These are phyloP conservation scores for Psilocybe cyanescens DNA, from an alignment of 768 basidiomycete genomes.

Conservation along the genomic window DNA sequence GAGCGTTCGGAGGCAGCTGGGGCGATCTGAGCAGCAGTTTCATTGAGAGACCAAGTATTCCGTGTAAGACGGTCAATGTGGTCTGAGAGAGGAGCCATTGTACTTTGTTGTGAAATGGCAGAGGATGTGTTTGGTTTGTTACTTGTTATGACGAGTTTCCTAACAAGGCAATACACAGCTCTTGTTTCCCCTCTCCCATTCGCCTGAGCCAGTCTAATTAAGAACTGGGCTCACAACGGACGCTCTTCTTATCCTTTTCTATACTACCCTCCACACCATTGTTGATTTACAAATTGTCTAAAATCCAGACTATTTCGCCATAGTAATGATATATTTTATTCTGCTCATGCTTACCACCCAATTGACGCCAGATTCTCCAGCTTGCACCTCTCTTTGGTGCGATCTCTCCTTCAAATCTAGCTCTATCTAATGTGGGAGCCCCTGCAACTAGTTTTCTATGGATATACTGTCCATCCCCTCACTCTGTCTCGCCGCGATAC, in stretches of 20 bases:
- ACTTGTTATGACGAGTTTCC: conserved; percentile 15
- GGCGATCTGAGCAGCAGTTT: conserved; percentile 40
- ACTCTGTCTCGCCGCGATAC: conserved; percentile 77
- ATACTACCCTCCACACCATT: background rate
- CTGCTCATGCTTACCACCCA: background rate
- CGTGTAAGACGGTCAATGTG: conserved; percentile 68
- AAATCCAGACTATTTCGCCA: background rate
- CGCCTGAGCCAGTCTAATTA: background rate
- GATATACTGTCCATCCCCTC: conserved; percentile 88
- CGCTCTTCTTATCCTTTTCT: conserved; percentile 9
- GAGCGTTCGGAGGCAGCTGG: conserved; percentile 24
- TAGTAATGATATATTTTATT: background rate
- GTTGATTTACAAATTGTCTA: background rate
- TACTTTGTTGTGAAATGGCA: conserved; percentile 7
- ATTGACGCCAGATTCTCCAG: background rate
- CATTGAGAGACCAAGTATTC: conserved; percentile 55
- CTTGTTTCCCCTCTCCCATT: conserved; percentile 9
- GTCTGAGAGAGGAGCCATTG: conserved; percentile 63
- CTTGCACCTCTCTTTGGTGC: conserved; percentile 2
- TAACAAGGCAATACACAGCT: conserved; percentile 16
- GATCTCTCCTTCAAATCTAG: conserved; percentile 16
- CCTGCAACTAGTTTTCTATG: conserved; percentile 77
- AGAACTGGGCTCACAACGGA: conserved; percentile 2
- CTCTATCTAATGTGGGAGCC: conserved; percentile 50
- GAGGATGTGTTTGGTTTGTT: background rate